Evolutionary conservation across 1,284 basidiomycete genomes (phyloP).

Genomic region (Anthracocystis setariae): DNA sequence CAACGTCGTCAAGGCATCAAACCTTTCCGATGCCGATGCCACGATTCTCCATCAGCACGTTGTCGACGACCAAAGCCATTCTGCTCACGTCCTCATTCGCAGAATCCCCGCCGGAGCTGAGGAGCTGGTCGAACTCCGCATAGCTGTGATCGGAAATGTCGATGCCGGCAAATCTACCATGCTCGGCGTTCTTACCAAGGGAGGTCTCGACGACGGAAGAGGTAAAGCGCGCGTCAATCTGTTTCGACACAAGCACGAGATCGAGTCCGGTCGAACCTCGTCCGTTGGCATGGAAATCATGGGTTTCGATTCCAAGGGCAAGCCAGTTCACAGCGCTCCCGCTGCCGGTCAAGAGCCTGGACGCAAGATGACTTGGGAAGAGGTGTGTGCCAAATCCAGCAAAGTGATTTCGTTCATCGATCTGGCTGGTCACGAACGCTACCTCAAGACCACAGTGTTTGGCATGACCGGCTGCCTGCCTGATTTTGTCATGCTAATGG

Average conservation of each 20-base stretch:
- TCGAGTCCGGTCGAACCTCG: constrained; percentile 93
- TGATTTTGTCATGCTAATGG: constrained; percentile 94
- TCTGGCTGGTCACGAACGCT: constrained; percentile 66
- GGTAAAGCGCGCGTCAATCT: constrained; percentile 90
- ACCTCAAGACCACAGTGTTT: constrained; percentile 87
- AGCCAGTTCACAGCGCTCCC: constrained; percentile 42
- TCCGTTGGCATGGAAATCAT: constrained; percentile 93
- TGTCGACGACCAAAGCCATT: constrained; percentile 19
- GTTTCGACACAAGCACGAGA: constrained; percentile 96
- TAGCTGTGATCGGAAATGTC: constrained; percentile 91
- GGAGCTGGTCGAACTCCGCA: constrained; percentile 79
- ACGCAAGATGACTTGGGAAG: constrained; percentile 77
- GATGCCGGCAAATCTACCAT: constrained; percentile 91
- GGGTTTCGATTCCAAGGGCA: constrained; percentile 61
- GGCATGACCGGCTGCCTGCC: constrained; percentile 93
- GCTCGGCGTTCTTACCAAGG: constrained; percentile 79
- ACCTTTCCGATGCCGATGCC: constrained; percentile 46
- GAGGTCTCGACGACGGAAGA: constrained; percentile 90
- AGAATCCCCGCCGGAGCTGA: constrained; percentile 61
- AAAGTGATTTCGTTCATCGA: constrained; percentile 93
- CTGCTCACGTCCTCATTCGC: constrained; percentile 49
- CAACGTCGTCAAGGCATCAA: constrained; percentile 43
- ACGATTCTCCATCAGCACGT: constrained; percentile 39
- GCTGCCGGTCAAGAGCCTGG: constrained; percentile 44
- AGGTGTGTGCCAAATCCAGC: constrained; percentile 87